These are phyloP conservation scores for Bisporella sp. DNA, from an alignment of 2,329 filamentous ascomycete genomes.

Conservation along the genomic window DNA sequence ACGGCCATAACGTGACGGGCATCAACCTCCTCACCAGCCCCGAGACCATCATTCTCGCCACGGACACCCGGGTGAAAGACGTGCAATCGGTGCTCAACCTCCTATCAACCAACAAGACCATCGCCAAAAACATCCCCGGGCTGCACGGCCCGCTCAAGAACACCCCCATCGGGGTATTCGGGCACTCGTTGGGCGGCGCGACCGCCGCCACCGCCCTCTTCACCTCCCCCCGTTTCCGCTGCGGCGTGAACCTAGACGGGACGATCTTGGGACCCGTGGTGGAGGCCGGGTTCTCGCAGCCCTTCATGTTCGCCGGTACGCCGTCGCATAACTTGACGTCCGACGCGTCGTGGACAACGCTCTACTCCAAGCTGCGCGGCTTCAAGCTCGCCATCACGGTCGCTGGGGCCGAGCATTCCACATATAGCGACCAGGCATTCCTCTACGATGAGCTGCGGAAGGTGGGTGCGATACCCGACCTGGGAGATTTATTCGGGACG, in stretches of 20 bases:
- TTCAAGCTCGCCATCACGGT: slow-evolving; percentile 18
- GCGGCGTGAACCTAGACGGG: slow-evolving; percentile 32
- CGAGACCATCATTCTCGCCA: no score
- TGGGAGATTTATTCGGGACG: slow-evolving; percentile 9
- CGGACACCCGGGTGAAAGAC: no score
- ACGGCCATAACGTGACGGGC: slow-evolving; percentile 10
- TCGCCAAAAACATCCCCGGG: neutral
- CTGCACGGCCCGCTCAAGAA: slow-evolving; percentile 9
- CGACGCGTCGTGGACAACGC: slow-evolving; percentile 11
- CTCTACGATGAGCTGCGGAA: neutral
- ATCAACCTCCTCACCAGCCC: neutral
- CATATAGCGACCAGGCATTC: slow-evolving; percentile 13
- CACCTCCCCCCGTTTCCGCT: slow-evolving; percentile 23
- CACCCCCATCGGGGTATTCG: slow-evolving; percentile 8
- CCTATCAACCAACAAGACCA: no score
- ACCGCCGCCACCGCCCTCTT: slow-evolving; percentile 25
- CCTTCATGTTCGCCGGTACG: slow-evolving; percentile 25
- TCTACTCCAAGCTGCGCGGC: slow-evolving; percentile 12
- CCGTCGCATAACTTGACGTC: slow-evolving; percentile 19
- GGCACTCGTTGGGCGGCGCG: slow-evolving; percentile 25
- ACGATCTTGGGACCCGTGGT: slow-evolving; percentile 21
- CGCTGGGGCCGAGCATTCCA: slow-evolving; percentile 7
- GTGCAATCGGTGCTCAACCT: no score
- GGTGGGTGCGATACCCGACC: slow-evolving; percentile 1
- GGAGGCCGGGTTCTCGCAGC: slow-evolving; percentile 20